Conservation (phyloP, 1,284 basidiomycete genomes). For the Apiotrichum sp. region DNA sequence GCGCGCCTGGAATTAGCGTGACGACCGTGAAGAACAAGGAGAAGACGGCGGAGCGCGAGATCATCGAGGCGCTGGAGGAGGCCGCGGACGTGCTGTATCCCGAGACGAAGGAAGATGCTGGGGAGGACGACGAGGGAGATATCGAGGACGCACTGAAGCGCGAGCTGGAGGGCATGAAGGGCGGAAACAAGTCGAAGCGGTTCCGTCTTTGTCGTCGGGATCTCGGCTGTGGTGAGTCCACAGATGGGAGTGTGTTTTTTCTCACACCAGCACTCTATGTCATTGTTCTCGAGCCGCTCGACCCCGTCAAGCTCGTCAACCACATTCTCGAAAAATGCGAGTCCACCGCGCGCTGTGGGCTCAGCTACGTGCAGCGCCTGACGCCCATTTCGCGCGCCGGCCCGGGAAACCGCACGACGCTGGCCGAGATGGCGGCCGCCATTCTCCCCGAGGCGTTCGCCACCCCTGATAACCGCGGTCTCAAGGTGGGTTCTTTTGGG, state of each 20-base stretch:
- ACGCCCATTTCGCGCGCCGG: conserved; percentile 28
- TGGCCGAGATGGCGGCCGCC: conserved; percentile 20
- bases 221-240: conserved; percentile 27
- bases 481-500: conserved; percentile 6
- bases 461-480: conserved; percentile 3
- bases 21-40: conserved; percentile 38
- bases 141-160: conserved; percentile 37
- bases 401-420: conserved; percentile 23
- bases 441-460: conserved; percentile 9
- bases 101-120: conserved; percentile 21
- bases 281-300: conserved; percentile 16
- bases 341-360: conserved; percentile 26
- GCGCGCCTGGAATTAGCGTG: conserved; percentile 30
- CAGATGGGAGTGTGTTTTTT: too few relatives aligned
- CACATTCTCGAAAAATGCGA: conserved; percentile 35
- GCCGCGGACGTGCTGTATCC: conserved; percentile 42
- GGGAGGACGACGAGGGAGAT: conserved; percentile 28
- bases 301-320: conserved; percentile 23
- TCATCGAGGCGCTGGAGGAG: conserved; percentile 36
- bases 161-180: conserved; percentile 29
- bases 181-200: conserved; percentile 28
- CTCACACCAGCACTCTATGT: conserved; percentile 28
- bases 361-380: conserved; percentile 35
- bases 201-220: conserved; percentile 30
- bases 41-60: conserved; percentile 34